phyloP scores from a whole-genome alignment of 768 basidiomycete genomes.

The Russula dissimulans region DNA sequence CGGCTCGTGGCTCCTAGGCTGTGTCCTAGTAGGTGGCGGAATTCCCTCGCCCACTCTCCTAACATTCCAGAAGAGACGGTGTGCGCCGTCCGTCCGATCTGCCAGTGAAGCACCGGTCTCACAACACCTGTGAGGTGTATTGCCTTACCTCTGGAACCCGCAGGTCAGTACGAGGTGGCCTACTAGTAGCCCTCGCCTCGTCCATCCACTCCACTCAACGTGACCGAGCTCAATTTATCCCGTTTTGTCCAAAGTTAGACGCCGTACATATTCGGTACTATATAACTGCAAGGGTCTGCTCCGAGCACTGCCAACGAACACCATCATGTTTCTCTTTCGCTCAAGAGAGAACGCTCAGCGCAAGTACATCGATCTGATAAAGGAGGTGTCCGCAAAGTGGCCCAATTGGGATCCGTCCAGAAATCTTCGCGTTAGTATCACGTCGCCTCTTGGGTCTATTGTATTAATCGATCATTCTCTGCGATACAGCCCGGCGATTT shows the following conservation, averaged over 20 bases:
- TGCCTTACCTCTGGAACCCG: too few species aligned
- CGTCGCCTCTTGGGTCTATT: neutral
- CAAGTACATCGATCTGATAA: slow-evolving; percentile 11
- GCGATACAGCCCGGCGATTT: slow-evolving; percentile 6
- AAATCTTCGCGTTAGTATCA: neutral
- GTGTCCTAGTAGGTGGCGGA: neutral
- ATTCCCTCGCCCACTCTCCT: neutral
- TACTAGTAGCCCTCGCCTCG: too few species aligned
- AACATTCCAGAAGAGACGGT: neutral
- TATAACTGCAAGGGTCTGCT: neutral
- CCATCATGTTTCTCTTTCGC: slow-evolving; percentile 3
- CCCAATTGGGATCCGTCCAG: slow-evolving; percentile 5
- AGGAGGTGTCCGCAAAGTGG: neutral
- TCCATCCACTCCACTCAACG: neutral
- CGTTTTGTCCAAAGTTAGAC: neutral
- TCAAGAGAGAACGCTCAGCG: neutral
- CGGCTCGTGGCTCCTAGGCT: neutral
- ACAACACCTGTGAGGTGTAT: neutral
- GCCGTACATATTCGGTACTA: neutral
- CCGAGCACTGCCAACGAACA: neutral
- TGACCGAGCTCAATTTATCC: neutral
- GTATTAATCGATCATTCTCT: too few species aligned
- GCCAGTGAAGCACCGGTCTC: neutral
- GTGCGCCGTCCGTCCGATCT: neutral
- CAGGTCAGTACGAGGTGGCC: too few species aligned